Base-by-base conservation (phyloP, 1,284 basidiomycete genomes). In the Ustilago cynodontis region DNA sequence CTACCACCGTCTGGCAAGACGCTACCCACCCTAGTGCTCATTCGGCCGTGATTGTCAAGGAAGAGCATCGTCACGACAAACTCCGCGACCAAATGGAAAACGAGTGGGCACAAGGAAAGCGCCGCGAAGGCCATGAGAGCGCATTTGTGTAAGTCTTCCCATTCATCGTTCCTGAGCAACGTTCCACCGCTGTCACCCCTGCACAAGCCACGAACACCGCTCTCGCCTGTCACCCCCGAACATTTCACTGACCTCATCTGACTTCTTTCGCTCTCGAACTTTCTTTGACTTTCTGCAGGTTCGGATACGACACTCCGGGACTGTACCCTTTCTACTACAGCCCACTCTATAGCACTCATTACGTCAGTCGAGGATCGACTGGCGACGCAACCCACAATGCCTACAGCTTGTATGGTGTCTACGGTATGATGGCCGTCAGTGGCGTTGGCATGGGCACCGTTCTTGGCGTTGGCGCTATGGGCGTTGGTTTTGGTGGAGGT, bases 1-100 rank as follows among this genome's bases (percentile, higher is more conserved):
- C 49, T 2, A 47, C 43, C 16, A 47, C 43, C 16, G 45, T 47
- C 22, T 74, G 70, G 65, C 67, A 72, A 39, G 67, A 79, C 31
- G 64, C 65, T 18, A 79, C 73, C 11, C 78, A 80, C 24, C 78
- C 78, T 4, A 73, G 70, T 26, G 60, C 77, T 45, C 78, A 80
- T 49, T 50, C 54, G 33, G 65, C 72, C 24, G 71, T 78, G n/a
- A 65, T 72, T 35, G 59, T 72, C 60, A 55, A 65, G 33, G 77
- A 74, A 31, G 63, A 66, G 33, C 53, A 75, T 10, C 59, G 63
- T 33, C 65, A 75, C 47, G 76, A 71, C 45, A 64, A 64, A 33
- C 58, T 68, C 2, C 64, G 65, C 18, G 62, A 66, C 22, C 39
- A 65, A 20, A 71, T 74, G 71, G 59, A 62, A 22, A 53, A 51